Evolutionary conservation across 169 alveolate species (phyloP).

Genomic region (Neospora caninum): DNA sequence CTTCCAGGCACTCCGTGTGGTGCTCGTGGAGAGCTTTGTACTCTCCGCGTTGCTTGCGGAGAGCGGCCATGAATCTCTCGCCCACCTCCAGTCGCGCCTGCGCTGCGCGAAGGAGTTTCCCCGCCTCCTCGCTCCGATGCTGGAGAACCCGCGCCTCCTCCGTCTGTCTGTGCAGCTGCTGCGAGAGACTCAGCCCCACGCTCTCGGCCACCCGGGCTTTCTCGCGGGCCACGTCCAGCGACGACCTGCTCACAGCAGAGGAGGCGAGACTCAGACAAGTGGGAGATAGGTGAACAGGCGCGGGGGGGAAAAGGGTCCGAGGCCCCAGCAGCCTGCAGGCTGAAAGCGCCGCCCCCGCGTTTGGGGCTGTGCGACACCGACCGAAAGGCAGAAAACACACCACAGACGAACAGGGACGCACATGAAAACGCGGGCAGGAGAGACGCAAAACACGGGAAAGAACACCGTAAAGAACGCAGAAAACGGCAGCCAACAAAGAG

Average conservation of each 20-base stretch:
- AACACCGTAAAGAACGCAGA: too few relatives aligned
- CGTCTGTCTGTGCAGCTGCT: background rate
- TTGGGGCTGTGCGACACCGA: too few relatives aligned
- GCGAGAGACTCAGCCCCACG: background rate
- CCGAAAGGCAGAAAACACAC: too few relatives aligned
- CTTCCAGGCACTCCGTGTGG: conserved; percentile 7
- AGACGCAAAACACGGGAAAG: too few relatives aligned
- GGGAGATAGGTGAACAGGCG: background rate
- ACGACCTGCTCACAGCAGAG: conserved; percentile 7
- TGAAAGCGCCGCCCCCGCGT: too few relatives aligned
- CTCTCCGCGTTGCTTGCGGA: background rate
- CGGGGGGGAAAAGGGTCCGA: background rate
- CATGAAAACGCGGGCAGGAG: too few relatives aligned
- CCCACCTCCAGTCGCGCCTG: background rate
- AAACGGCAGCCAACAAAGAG: too few relatives aligned
- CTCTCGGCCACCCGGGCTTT: background rate
- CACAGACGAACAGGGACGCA: too few relatives aligned
- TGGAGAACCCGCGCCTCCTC: background rate
- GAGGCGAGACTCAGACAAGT: background rate
- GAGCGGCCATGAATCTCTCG: background rate
- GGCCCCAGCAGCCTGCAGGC: background rate
- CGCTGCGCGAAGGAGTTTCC: background rate
- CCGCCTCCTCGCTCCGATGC: background rate
- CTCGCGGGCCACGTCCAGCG: background rate
- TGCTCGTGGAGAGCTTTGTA: background rate